Conservation (phyloP, 75 land plant species). For the Chamaecyparis obtusa region DNA sequence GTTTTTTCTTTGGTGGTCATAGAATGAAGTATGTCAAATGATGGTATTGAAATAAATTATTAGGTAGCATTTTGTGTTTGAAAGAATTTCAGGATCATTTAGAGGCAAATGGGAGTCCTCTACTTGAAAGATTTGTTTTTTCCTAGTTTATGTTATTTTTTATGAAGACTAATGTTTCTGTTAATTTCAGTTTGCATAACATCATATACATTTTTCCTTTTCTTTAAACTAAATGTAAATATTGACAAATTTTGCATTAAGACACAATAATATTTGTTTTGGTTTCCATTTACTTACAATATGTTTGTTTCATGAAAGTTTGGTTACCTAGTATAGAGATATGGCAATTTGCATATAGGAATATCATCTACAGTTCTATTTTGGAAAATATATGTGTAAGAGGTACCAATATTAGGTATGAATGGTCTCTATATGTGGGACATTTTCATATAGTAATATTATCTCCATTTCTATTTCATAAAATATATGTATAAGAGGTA, state of each 20-base stretch:
- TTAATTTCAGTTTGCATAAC: neutral
- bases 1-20: slow-evolving; percentile 71
- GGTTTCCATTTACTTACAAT: neutral
- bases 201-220: neutral
- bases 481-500: too few relatives aligned
- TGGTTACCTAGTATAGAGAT: neutral
- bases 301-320: neutral
- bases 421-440: neutral
- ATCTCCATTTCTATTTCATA: too few relatives aligned
- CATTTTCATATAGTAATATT: too few relatives aligned
- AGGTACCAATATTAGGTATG: neutral
- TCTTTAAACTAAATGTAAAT: neutral
- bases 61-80: slow-evolving; percentile 40
- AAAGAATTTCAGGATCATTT: slow-evolving; percentile 70
- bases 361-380: neutral
- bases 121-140: slow-evolving; percentile 63
- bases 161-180: neutral
- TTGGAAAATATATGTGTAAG: neutral
- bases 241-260: neutral
- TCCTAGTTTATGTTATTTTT: neutral
- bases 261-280: neutral
- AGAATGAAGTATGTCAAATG: slow-evolving; percentile 43
- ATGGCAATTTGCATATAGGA: neutral
- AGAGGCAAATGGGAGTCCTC: slow-evolving; percentile 58
- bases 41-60: slow-evolving; percentile 26